phyloP scores from a whole-genome alignment of 306 rosid species.

The Arachis hypogaea region DNA sequence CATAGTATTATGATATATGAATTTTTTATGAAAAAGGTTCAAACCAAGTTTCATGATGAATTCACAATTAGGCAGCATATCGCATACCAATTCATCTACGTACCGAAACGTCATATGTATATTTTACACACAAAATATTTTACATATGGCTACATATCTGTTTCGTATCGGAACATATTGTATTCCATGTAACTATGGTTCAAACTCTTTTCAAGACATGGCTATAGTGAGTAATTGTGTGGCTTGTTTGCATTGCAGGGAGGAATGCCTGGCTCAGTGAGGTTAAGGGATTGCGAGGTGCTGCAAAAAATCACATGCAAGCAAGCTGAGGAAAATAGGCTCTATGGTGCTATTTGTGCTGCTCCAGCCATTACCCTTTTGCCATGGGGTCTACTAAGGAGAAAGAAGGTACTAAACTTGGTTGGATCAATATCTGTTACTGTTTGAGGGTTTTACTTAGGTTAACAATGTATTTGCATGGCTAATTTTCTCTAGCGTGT shows the following conservation, averaged over 20 bases:
- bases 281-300: conserved; percentile 77
- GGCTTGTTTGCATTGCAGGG: conserved; percentile 58
- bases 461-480: conserved; percentile 29
- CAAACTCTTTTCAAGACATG: too few species aligned
- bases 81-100: too few species aligned
- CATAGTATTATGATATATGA: too few species aligned
- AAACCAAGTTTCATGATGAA: too few species aligned
- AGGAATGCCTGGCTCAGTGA: conserved; percentile 96
- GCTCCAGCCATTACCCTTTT: conserved; percentile 94
- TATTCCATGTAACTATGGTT: too few species aligned
- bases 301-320: conserved; percentile 68
- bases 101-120: too few species aligned
- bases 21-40: too few species aligned
- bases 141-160: too few species aligned
- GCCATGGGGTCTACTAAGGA: conserved; percentile 93
- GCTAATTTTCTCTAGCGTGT: conserved; percentile 62
- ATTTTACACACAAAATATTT: too few species aligned
- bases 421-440: conserved; percentile 4
- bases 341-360: conserved; percentile 93
- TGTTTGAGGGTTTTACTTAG: conserved; percentile 24
- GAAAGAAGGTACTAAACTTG: conserved; percentile 65
- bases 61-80: too few species aligned
- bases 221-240: neutral
- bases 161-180: too few species aligned
- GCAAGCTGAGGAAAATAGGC: conserved; percentile 84